Base-by-base conservation (phyloP, 495 filamentous ascomycete genomes). In the Clavariopsis aquatica region DNA sequence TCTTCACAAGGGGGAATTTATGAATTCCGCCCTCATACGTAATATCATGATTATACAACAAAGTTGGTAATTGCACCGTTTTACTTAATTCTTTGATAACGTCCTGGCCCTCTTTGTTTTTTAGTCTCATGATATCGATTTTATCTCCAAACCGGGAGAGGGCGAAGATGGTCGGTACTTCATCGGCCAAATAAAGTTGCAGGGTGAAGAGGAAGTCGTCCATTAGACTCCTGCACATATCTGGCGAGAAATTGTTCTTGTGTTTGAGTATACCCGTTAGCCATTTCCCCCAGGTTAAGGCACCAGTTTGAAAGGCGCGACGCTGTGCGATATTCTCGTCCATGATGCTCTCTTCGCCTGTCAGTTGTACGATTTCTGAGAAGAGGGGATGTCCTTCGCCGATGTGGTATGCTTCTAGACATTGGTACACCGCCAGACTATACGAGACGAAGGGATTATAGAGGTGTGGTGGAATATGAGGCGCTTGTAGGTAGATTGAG, bases 401-500 rank as follows among this genome's bases (percentile, higher is more conserved):
- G 15, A 57, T 22, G 73, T 83, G 80, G 62, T 84, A 81, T 15
- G 72, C 28, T 65, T 78, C 65, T 7, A 84, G 36, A 12, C 51
- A 49, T 19, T 55, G 19, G 36, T 58, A 60, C 22, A 19, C 78
- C 20, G 68, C 69, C n/a, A 65, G 62, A 41, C 66, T 70, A 60
- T 77, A 81, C 20, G 69, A 51, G 49, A 84, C 69, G 62, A 82
- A 80, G n/a, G 71, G 57, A 15, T 60, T 58, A 60, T 75, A 67
- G 52, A 75, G 63, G 7, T 59, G n/a, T 13, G 55, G 26, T 15
- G 60, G 17, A 7, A 84, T 67, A 55, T 76, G 66, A 0, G 76
- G 78, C 0, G 79, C 78, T 72, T 83, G 81, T 9, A 78, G 69
- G 66, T 80, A 81, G 52, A 83, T 78, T 38, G 72, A 71, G 64